Evolutionary conservation across 78 protist genomes (phyloP).

Genomic region (Capsaspora owczarzaki): DNA sequence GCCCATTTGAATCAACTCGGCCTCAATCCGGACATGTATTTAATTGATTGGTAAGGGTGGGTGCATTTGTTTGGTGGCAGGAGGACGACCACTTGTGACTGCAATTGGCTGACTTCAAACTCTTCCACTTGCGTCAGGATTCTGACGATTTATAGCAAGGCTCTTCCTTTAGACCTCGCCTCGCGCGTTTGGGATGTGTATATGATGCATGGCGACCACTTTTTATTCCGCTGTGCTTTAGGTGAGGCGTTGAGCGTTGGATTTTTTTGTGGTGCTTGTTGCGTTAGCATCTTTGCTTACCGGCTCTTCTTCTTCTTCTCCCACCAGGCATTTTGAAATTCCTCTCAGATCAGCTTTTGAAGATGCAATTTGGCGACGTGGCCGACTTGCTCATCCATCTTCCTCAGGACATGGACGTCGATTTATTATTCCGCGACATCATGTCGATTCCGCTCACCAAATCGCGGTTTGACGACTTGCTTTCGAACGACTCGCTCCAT

Average conservation of each 20-base stretch:
- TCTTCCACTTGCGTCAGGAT: conserved; percentile 54
- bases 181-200: conserved; percentile 71
- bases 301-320: not conserved
- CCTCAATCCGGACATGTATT: not conserved
- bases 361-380: conserved; percentile 3
- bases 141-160: conserved; percentile 65
- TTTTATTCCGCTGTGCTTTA: conserved; percentile 39
- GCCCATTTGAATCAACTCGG: not conserved
- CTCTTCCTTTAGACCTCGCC: conserved; percentile 70
- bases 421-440: not conserved
- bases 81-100: too few species aligned
- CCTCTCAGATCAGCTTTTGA: not conserved
- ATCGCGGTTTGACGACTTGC: not conserved
- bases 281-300: not conserved
- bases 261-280: not conserved
- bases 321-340: not conserved
- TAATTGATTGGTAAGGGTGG: not conserved
- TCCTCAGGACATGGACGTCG: conserved; percentile 3
- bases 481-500: too few species aligned
- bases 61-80: too few species aligned
- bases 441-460: not conserved
- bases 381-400: not conserved
- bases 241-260: conserved; percentile 10
- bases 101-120: not conserved
- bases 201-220: conserved; percentile 50